These are phyloP conservation scores for Solanum hybrid DNA, from an alignment of 305 asterid species.

Conservation along the genomic window DNA sequence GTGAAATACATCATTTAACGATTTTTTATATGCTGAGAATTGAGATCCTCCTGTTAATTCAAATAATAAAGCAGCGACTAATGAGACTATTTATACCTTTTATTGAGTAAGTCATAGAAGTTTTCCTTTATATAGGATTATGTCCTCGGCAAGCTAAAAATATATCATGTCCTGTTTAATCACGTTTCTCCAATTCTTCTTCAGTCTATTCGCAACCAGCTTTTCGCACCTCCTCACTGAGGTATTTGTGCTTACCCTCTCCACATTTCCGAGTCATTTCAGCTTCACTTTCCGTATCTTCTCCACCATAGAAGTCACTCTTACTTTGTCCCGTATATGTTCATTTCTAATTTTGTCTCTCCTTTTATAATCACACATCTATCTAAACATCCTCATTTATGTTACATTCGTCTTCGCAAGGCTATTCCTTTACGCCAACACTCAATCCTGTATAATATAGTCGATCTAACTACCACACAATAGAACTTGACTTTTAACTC, in stretches of 20 bases:
- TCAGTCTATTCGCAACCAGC: too few species aligned
- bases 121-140: background rate
- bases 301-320: too few species aligned
- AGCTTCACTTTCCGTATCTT: background rate
- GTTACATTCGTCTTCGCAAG: too few species aligned
- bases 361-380: background rate
- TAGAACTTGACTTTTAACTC: background rate
- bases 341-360: background rate
- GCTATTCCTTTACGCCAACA: too few species aligned
- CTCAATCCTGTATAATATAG: too few species aligned
- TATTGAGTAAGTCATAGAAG: background rate
- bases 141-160: accelerated
- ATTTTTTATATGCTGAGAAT: too few species aligned
- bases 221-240: background rate
- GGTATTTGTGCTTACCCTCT: background rate
- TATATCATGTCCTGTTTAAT: too few species aligned
- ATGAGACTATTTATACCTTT: too few species aligned
- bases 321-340: background rate
- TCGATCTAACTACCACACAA: background rate
- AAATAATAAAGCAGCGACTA: background rate
- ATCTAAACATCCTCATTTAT: background rate
- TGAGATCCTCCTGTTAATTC: too few species aligned
- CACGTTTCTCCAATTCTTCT: background rate
- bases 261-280: background rate
- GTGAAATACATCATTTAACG: too few species aligned